Evolutionary conservation across 345 rosid genomes (phyloP).

Genomic region (Gossypium stocksii): DNA sequence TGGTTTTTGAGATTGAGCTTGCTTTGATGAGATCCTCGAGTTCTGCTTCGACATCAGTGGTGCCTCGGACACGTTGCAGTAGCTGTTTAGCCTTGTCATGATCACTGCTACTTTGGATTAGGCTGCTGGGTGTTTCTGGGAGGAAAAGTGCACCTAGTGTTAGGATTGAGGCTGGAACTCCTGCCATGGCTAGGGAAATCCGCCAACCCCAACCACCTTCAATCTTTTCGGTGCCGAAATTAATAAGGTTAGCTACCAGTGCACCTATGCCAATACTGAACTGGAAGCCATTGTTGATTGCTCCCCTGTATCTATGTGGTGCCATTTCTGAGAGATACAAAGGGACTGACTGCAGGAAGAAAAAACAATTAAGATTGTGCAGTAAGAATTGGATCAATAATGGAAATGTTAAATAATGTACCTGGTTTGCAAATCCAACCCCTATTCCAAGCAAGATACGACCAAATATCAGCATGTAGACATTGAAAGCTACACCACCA

Average conservation of each 20-base stretch:
- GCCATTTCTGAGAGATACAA: conserved; percentile 84
- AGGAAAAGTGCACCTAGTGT: conserved; percentile 66
- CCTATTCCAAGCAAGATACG: conserved; percentile 70
- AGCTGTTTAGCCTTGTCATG: conserved; percentile 36
- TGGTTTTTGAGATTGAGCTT: conserved; percentile 25
- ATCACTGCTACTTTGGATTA: conserved; percentile 42
- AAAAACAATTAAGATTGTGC: not conserved
- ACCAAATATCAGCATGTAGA: conserved; percentile 60
- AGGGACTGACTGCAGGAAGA: conserved; percentile 55
- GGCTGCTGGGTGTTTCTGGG: conserved; percentile 69
- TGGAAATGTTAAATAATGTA: conserved; percentile 11
- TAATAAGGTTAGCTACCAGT: conserved; percentile 49
- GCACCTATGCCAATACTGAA: conserved; percentile 60
- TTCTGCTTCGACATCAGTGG: conserved; percentile 47
- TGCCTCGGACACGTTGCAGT: conserved; percentile 60
- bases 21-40: conserved; percentile 54
- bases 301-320: conserved; percentile 70
- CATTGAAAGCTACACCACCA: conserved; percentile 47
- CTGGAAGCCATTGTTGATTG: conserved; percentile 75
- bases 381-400: not conserved
- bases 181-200: conserved; percentile 64
- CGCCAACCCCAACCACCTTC: conserved; percentile 70
- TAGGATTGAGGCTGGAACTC: conserved; percentile 57
- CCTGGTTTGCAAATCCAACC: conserved; percentile 84
- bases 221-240: conserved; percentile 64